A percentile compares a stretch with the other conserved stretches of the same genome.
phyloP scores from a whole-genome alignment of 441 rosid genomes.

The Cnidoscolus chayamansa region DNA sequence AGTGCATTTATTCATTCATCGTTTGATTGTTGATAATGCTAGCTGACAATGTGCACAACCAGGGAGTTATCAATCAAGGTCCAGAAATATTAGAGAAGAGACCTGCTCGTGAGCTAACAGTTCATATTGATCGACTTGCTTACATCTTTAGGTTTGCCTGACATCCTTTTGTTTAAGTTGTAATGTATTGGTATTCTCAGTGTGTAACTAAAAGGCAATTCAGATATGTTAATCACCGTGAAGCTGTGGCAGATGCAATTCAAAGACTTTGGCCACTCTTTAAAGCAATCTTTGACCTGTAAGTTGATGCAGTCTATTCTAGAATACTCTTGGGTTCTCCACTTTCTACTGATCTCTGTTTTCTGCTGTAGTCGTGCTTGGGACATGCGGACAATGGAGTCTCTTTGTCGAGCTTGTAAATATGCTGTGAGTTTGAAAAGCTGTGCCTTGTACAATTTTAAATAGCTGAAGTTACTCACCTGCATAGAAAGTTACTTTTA shows the following conservation, averaged over 20 bases:
- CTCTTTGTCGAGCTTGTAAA: conserved; percentile 99
- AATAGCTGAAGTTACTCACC: conserved; percentile 8
- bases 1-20: conserved; percentile 19
- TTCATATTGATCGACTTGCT: conserved; percentile 95
- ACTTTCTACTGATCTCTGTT: conserved; percentile 21
- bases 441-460: conserved; percentile 14
- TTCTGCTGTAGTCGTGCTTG: conserved; percentile 86
- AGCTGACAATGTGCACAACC: conserved; percentile 31
- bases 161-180: conserved; percentile 14
- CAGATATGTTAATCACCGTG: conserved; percentile 95
- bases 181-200: conserved; percentile 15
- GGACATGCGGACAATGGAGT: conserved; percentile 99
- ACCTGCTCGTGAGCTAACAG: conserved; percentile 87
- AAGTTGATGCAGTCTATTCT: conserved; percentile 34
- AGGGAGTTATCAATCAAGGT: conserved; percentile 77
- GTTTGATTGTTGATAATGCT: conserved; percentile 25
- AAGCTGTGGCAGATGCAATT: conserved; percentile 93
- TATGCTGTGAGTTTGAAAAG: conserved; percentile 77
- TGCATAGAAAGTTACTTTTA: conserved; percentile 1
- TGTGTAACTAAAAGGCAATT: conserved; percentile 30
- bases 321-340: conserved; percentile 14
- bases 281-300: conserved; percentile 88
- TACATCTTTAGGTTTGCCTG: conserved; percentile 82
- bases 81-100: conserved; percentile 79
- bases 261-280: conserved; percentile 91